Evolutionary conservation across 2,329 filamentous ascomycete genomes (phyloP), one percentile per base, ranked within the genome.

Genomic region (Graphilbum ipis-grandicollis): DNA sequence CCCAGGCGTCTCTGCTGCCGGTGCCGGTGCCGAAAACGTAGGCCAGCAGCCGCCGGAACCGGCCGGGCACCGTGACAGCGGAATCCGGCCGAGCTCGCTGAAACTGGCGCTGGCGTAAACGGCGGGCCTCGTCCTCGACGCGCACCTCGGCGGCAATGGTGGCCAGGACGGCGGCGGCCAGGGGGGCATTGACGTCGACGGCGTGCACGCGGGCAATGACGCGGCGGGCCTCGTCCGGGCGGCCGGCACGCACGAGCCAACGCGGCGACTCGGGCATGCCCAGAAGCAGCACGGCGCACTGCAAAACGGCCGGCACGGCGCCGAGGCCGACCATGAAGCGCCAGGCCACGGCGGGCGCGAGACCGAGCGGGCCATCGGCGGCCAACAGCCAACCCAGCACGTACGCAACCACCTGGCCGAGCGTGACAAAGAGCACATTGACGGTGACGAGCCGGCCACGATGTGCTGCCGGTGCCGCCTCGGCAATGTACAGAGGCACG

Each of bases 291-390:
- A 92, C 58, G 0, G 64, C 52, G 5, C 72, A 68, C 52, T 94
- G 88, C 4, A 85, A 38, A 0, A 70, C 53, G 0, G 85, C 86
- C 0, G 88, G 88, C 19, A 79, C 43, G 9, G 80, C 80, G 1
- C 86, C 88, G 0, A 94, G 56, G 0, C 86, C 86, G 0, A 94
- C 85, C 71, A 93, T 86, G 76, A 81, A 92, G 35, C 84, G 66
- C 86, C 88, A 96, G 2, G 79, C 83, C 12, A 66, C 68, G 26
- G 49, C 29, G 10, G 29, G n/a, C 6, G 6, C 10, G 10, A 28
- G 26, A 7, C 8, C 26, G 8, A 28, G 26, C 29, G 29, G 29
- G n/a, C n/a, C n/a, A 7, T 7, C n/a, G 39, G 68, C 65, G 6
- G 73, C 67, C 33, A 93, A 77, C 0, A 65, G 54, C 79, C 81